Percentiles rank a stretch among this genome's conserved stretches.
These are phyloP conservation scores for Fusarium oligoseptatum DNA, from an alignment of 2,329 filamentous ascomycete species.

Conservation along the genomic window DNA sequence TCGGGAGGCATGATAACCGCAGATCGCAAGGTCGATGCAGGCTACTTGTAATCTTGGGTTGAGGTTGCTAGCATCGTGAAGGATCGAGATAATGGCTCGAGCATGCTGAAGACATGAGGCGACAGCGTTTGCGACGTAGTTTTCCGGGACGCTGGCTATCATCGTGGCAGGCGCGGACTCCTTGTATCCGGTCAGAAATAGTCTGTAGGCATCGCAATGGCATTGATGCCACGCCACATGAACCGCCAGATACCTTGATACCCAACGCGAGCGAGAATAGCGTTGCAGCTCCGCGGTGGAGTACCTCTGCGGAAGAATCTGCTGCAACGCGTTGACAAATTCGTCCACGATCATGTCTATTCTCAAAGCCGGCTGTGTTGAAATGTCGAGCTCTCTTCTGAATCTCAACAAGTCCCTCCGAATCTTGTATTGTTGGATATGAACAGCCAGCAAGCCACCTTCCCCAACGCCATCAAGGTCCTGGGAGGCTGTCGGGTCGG, in stretches of 20 bases:
- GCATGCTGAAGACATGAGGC: slow-evolving; percentile 53
- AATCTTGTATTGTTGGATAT: slow-evolving; percentile 41
- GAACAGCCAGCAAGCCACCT: slow-evolving; percentile 32
- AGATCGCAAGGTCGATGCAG: slow-evolving; percentile 11
- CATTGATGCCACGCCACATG: slow-evolving; percentile 49
- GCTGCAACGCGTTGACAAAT: slow-evolving; percentile 15
- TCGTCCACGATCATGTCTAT: slow-evolving; percentile 25
- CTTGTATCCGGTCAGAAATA: slow-evolving; percentile 53
- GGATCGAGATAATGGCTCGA: slow-evolving; percentile 51
- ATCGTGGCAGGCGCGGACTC: slow-evolving; percentile 50
- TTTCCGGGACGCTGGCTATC: neutral
- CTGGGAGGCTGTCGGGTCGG: neutral
- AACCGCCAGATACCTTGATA: slow-evolving; percentile 27
- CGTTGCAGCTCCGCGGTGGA: neutral
- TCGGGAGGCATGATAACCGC: slow-evolving; percentile 14
- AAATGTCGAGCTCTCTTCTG: slow-evolving; percentile 26
- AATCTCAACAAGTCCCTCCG: slow-evolving; percentile 44
- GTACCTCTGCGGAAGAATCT: slow-evolving; percentile 16
- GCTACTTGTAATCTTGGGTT: neutral
- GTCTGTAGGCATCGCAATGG: slow-evolving; percentile 56
- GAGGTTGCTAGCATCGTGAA: slow-evolving; percentile 28
- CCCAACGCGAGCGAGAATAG: slow-evolving; percentile 29
- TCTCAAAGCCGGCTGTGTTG: neutral
- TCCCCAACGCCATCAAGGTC: slow-evolving; percentile 16
- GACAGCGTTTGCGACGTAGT: slow-evolving; percentile 46